Evolutionary conservation across 805 yeast genomes (phyloP), one percentile per base, ranked within the genome.

Genomic region (Kuraishia capsulata): DNA sequence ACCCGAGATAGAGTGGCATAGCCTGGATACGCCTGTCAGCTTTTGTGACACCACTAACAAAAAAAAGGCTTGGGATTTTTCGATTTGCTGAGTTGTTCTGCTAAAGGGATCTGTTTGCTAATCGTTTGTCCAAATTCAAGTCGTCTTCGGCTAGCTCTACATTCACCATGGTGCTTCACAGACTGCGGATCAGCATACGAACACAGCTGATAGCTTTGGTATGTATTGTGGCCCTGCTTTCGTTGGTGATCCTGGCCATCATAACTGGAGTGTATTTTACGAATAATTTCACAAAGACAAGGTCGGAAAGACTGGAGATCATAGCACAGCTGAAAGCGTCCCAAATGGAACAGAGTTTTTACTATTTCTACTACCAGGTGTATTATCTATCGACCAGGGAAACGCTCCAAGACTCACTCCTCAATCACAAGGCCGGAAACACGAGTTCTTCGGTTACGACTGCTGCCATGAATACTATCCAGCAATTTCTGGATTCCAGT

Each of bases 271-370:
- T 81, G 3, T 84, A 84, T 56, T 85, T 82, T 55, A 73, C 85
- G 3, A 56, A 64, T 17, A 81, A 76, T 44, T 74, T 80, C 42
- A 70, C 76, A 23, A 59, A 69, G 35, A 57, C 83, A 33, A 67
- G 94, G 49, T 75, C 79, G 1, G 88, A 84, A 44, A 71, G 88
- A 40, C 62, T 88, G 20, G 74, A 73, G 48, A 85, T 85, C 33
- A 83, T 87, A 17, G 83, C 95, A 2, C 83, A 83, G 54, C 63
- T 88, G 40, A 87, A 86, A 56, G 76, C 90, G 0, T 73, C 89
- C 0, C 96, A 88, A 56, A 64, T 87, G 17, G 71, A 69, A 39
- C 96, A 86, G 57, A 71, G 76, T 30, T 61, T 84, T 41, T 72
- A 72, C 42, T 71, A 67, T 43, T 62, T 75, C 20, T 80, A 76